These are phyloP conservation scores for Chrysoporthe deuterocubensis DNA, from an alignment of 2,329 filamentous ascomycete species.

Conservation along the genomic window DNA sequence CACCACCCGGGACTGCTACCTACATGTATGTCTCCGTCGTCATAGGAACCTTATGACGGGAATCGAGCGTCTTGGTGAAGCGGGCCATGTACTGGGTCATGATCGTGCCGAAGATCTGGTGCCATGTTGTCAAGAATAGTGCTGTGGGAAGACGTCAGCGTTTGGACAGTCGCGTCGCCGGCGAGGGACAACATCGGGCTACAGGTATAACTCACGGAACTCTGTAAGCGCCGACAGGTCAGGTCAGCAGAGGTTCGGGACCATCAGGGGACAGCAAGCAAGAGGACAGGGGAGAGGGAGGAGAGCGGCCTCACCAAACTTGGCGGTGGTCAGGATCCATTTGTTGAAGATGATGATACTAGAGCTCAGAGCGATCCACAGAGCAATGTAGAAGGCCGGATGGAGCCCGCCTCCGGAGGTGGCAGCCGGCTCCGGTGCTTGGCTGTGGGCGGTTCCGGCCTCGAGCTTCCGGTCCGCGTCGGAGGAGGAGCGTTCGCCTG, in stretches of 20 bases:
- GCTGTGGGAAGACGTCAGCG: constrained; percentile 53
- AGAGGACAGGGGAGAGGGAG: not conserved
- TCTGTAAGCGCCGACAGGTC: constrained; percentile 6
- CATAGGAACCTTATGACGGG: constrained; percentile 92
- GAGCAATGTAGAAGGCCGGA: constrained; percentile 76
- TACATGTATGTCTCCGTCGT: constrained; percentile 51
- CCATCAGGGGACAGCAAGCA: not conserved
- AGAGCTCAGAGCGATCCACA: constrained; percentile 87
- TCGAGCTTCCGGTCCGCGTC: constrained; percentile 29
- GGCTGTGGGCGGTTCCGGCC: constrained; percentile 21
- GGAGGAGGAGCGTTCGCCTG: constrained; percentile 28
- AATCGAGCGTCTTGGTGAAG: constrained; percentile 83
- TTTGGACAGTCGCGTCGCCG: not conserved
- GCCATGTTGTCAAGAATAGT: constrained; percentile 88
- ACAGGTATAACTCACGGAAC: constrained; percentile 17
- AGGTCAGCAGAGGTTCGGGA: constrained; percentile 13
- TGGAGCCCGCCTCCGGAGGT: constrained; percentile 51
- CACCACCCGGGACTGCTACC: not conserved
- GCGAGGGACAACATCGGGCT: not conserved
- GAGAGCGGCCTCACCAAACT: constrained; percentile 65
- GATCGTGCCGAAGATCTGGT: constrained; percentile 83
- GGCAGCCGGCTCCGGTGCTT: constrained; percentile 18
- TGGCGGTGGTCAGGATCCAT: constrained; percentile 81
- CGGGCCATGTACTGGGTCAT: constrained; percentile 89
- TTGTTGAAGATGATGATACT: constrained; percentile 97